Evolutionary conservation across 805 yeast species (phyloP).

Genomic region (Clavispora carvajalis): DNA sequence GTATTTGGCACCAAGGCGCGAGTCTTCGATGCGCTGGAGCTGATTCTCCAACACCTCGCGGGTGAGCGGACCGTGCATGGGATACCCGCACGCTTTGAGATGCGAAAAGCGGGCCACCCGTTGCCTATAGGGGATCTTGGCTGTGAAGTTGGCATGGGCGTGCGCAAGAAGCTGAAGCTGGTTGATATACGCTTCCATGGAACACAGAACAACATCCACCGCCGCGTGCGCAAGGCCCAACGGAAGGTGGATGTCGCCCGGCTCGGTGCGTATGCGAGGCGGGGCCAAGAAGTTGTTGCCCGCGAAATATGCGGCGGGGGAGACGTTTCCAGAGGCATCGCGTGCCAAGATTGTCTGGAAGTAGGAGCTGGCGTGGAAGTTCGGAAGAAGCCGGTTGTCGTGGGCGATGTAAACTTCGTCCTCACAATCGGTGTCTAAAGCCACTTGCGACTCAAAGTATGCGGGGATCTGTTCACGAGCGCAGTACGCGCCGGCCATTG

Average conservation of each 20-base stretch:
- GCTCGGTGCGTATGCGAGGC: conserved; percentile 10
- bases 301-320: conserved; percentile 28
- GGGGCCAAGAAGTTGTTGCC: conserved; percentile 28
- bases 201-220: conserved; percentile 21
- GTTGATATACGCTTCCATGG: conserved; percentile 25
- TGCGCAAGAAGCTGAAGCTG: conserved; percentile 35
- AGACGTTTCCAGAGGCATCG: conserved; percentile 30
- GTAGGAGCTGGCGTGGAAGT: conserved; percentile 30
- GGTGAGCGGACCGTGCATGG: conserved; percentile 27
- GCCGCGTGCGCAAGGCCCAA: conserved; percentile 25
- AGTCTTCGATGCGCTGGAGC: conserved; percentile 11
- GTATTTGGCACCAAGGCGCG: conserved; percentile 11
- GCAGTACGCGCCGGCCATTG: conserved; percentile 21
- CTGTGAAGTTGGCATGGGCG: conserved; percentile 14
- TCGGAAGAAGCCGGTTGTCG: conserved; percentile 31
- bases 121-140: not conserved
- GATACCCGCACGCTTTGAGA: conserved; percentile 31
- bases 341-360: conserved; percentile 34
- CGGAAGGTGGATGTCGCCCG: conserved; percentile 14
- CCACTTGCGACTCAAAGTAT: conserved; percentile 15
- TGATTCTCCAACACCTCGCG: conserved; percentile 12
- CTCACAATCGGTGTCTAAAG: conserved; percentile 11
- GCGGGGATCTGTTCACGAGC: conserved; percentile 14
- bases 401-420: conserved; percentile 31
- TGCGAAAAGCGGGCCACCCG: conserved; percentile 16